phyloP scores from a whole-genome alignment of 2,329 filamentous ascomycete species.

The Colletotrichum sp. region DNA sequence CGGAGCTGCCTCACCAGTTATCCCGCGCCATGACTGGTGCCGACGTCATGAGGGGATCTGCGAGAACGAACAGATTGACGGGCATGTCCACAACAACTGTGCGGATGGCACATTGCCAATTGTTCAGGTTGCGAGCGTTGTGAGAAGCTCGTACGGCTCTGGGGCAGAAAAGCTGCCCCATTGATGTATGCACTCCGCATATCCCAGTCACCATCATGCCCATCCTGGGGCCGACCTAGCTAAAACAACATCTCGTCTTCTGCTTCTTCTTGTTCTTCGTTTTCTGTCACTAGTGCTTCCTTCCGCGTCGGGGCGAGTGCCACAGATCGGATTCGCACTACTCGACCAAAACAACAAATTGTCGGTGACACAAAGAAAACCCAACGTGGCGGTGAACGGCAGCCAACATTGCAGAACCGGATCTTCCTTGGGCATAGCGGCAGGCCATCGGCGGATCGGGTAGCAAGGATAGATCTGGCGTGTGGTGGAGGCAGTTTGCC shows the following conservation, averaged over 20 bases:
- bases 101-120: background rate
- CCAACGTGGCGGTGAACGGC: conserved; percentile 24
- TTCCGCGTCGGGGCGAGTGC: background rate
- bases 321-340: background rate
- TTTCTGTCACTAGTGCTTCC: background rate
- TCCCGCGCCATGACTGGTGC: conserved; percentile 8
- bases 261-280: background rate
- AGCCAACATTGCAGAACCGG: conserved; percentile 16
- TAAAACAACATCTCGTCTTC: background rate
- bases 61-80: background rate
- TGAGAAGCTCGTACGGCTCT: background rate
- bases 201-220: background rate
- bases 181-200: conserved; percentile 6
- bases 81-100: background rate
- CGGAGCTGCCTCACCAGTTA: conserved; percentile 13
- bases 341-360: conserved; percentile 11
- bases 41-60: conserved; percentile 19
- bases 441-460: conserved; percentile 15
- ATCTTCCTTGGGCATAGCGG: conserved; percentile 20
- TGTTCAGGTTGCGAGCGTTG: background rate
- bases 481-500: conserved; percentile 10
- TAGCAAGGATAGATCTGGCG: conserved; percentile 20
- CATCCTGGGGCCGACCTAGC: background rate
- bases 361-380: conserved; percentile 23
- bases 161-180: conserved; percentile 10